Percentiles rank a stretch among this genome's conserved stretches.
Evolutionary conservation across 2,329 filamentous ascomycete species (phyloP).

Genomic region (Clonostachys byssicola): DNA sequence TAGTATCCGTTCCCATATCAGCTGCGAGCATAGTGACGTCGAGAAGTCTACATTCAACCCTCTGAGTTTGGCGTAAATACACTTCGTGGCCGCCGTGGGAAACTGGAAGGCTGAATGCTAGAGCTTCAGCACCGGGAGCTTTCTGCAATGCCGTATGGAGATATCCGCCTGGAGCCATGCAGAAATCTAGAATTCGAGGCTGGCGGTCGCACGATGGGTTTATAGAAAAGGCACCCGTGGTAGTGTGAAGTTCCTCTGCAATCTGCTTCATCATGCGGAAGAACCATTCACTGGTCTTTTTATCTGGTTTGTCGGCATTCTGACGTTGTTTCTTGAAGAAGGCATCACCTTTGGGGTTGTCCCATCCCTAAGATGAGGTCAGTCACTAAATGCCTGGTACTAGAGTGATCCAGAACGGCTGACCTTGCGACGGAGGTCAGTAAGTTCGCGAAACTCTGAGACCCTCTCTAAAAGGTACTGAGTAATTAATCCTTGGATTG

Average conservation of each 20-base stretch:
- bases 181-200: slow-evolving; percentile 43
- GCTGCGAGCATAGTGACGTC: slow-evolving; percentile 48
- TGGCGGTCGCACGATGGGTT: not conserved
- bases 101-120: slow-evolving; percentile 33
- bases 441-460: no score
- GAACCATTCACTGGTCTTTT: slow-evolving; percentile 17
- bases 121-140: slow-evolving; percentile 22
- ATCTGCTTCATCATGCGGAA: slow-evolving; percentile 37
- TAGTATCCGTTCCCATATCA: slow-evolving; percentile 29
- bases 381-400: no score
- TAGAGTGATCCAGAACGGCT: no score
- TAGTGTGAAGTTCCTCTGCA: slow-evolving; percentile 30
- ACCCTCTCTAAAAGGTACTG: no score
- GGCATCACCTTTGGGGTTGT: slow-evolving; percentile 31
- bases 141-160: slow-evolving; percentile 24
- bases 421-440: no score
- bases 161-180: slow-evolving; percentile 53
- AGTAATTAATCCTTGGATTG: no score
- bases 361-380: slow-evolving; percentile 31
- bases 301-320: slow-evolving; percentile 23
- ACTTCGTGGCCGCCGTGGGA: slow-evolving; percentile 33
- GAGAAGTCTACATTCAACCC: slow-evolving; percentile 15
- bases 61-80: slow-evolving; percentile 11
- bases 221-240: slow-evolving; percentile 22
- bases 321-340: slow-evolving; percentile 34